Conservation (phyloP, 441 rosid species). For the Biscutella laevigata region DNA sequence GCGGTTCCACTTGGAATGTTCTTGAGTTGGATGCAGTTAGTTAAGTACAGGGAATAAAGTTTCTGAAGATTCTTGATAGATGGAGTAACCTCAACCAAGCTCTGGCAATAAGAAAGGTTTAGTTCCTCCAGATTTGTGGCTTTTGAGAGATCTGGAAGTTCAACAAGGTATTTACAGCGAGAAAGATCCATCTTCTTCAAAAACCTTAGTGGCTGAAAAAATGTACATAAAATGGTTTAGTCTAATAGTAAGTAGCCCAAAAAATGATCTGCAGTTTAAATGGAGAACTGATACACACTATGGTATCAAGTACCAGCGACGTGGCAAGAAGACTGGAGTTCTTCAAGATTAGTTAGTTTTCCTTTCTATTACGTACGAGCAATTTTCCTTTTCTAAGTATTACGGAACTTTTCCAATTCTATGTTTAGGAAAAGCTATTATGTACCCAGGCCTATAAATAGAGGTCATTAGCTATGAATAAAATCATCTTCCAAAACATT, state of each 20-base stretch:
- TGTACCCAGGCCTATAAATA: too few species aligned
- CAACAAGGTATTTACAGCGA: slow-evolving; percentile 11
- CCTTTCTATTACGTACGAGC: too few species aligned
- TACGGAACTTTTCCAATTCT: too few species aligned
- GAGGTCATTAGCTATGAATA: too few species aligned
- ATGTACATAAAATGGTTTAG: neutral
- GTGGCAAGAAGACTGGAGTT: too few species aligned
- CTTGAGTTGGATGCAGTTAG: slow-evolving; percentile 22
- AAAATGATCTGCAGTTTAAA: neutral
- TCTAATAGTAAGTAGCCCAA: neutral
- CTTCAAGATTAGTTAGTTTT: too few species aligned
- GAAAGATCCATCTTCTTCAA: slow-evolving; percentile 23
- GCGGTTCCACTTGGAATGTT: slow-evolving; percentile 18
- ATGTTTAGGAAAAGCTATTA: too few species aligned
- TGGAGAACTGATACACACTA: too few species aligned
- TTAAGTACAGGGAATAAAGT: slow-evolving; percentile 25
- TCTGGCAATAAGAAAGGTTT: slow-evolving; percentile 20
- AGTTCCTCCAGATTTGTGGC: slow-evolving; percentile 22
- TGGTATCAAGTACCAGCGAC: too few species aligned
- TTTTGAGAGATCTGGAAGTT: slow-evolving; percentile 23
- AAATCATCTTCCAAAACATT: too few species aligned
- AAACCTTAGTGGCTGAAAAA: slow-evolving; percentile 20
- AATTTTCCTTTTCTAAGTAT: too few species aligned
- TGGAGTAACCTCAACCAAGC: slow-evolving; percentile 26
- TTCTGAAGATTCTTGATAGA: slow-evolving; percentile 23